Conservation (phyloP, 2,329 filamentous ascomycete genomes). For the Xylaria sp. region DNA sequence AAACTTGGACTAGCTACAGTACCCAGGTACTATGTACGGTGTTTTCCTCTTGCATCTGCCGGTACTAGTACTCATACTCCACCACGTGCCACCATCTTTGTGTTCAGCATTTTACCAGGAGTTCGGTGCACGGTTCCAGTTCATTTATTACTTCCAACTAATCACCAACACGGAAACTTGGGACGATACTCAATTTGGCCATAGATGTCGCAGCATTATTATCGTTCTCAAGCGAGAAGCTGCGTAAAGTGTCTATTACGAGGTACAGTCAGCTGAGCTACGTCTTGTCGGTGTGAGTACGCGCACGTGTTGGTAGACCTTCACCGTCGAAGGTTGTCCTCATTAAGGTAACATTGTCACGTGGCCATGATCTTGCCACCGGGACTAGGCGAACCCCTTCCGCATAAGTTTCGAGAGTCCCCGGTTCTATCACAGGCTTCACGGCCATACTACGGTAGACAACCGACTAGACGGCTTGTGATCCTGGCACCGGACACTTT, state of each 20-base stretch:
- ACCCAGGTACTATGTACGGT: conserved; percentile 17
- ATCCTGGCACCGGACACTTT: conserved; percentile 6
- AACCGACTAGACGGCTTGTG: background rate
- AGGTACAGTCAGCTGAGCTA: conserved; percentile 29
- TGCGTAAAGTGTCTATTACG: conserved; percentile 3
- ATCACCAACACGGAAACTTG: background rate
- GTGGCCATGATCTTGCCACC: conserved; percentile 23
- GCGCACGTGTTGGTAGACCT: conserved; percentile 9
- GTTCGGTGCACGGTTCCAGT: background rate
- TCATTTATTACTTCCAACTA: background rate
- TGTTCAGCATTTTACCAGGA: conserved; percentile 8
- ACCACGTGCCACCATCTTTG: conserved; percentile 15
- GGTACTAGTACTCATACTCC: conserved; percentile 23
- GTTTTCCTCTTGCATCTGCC: conserved; percentile 28
- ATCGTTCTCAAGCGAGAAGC: background rate
- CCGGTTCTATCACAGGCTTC: conserved; percentile 14
- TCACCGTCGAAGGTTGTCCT: conserved; percentile 12
- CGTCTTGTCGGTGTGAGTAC: conserved; percentile 13
- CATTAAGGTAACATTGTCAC: conserved; percentile 21
- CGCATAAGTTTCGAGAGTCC: conserved; percentile 10
- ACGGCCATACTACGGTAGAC: background rate
- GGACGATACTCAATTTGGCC: background rate
- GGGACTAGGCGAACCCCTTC: conserved; percentile 35
- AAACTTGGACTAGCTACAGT: background rate
- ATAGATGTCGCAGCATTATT: background rate